Percentiles rank a stretch among this genome's conserved stretches.
Conservation (phyloP, 2,329 filamentous ascomycete species). For the Colletotrichum sp. region DNA sequence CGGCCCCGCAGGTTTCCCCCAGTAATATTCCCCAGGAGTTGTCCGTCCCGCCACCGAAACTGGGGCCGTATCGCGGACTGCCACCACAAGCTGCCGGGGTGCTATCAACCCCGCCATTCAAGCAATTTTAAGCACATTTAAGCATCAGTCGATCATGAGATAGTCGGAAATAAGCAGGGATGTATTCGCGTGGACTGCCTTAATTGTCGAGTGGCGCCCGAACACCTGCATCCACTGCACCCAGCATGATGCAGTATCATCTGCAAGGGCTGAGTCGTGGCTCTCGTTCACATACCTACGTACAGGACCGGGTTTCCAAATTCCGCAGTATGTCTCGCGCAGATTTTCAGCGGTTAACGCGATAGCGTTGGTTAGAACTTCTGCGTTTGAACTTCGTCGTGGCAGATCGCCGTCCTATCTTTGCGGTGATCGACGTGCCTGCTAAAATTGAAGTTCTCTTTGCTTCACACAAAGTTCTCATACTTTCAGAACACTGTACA, state of each 20-base stretch:
- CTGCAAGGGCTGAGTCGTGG: background rate
- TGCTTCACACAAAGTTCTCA: background rate
- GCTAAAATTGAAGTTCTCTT: background rate
- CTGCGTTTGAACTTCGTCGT: background rate
- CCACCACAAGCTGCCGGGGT: background rate
- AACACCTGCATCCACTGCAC: background rate
- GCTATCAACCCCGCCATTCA: background rate
- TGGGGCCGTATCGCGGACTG: background rate
- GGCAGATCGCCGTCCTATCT: background rate
- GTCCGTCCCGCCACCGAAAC: background rate
- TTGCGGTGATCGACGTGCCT: background rate
- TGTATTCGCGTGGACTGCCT: background rate
- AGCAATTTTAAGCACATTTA: background rate
- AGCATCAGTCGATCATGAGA: background rate
- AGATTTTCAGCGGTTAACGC: background rate
- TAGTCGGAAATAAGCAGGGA: background rate
- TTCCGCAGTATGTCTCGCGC: background rate
- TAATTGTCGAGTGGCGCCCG: conserved; percentile 3
- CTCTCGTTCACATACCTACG: background rate
- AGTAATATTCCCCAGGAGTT: background rate
- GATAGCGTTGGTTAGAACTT: background rate
- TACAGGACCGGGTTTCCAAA: background rate
- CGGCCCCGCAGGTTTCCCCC: background rate
- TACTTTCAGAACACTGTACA: background rate
- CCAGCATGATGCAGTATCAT: background rate